Evolutionary conservation across 2,329 filamentous ascomycete genomes (phyloP).

Genomic region (Penicillium aurantiogriseum): DNA sequence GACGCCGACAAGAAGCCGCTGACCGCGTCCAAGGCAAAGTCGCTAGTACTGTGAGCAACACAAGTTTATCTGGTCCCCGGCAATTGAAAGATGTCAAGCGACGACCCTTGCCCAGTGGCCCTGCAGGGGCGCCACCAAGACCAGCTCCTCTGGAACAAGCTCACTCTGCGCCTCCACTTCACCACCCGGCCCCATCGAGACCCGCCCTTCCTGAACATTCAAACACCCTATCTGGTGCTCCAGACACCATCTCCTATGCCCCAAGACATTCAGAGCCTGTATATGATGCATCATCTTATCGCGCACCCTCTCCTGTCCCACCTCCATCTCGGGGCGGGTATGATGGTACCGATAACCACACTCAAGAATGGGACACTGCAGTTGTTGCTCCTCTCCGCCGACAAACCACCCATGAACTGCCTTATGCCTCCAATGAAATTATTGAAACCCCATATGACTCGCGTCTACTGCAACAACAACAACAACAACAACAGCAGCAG

Average conservation of each 20-base stretch:
- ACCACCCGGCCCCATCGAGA: constrained; percentile 23
- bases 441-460: constrained; percentile 23
- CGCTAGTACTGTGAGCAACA: constrained; percentile 20
- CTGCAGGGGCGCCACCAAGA: constrained; percentile 50
- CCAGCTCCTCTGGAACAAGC: constrained; percentile 29
- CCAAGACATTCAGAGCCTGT: constrained; percentile 66
- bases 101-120: constrained; percentile 78
- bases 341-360: constrained; percentile 33
- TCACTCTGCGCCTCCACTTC: constrained; percentile 21
- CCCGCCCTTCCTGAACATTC: constrained; percentile 26
- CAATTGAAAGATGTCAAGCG: constrained; percentile 69
- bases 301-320: constrained; percentile 22
- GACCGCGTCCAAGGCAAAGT: constrained; percentile 37
- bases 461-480: constrained; percentile 19
- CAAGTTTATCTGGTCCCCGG: constrained; percentile 46
- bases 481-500: constrained; percentile 10
- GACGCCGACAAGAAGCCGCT: constrained; percentile 52
- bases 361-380: constrained; percentile 26
- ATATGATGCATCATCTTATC: constrained; percentile 47
- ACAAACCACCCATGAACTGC: constrained; percentile 24
- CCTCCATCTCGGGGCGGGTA: constrained; percentile 22
- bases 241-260: constrained; percentile 73
- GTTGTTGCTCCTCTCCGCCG: constrained; percentile 20
- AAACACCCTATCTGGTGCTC: constrained; percentile 45
- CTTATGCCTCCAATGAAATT: constrained; percentile 22